Evolutionary conservation across 129 eudicot genomes (phyloP).

Genomic region (Sambucus nigra): DNA sequence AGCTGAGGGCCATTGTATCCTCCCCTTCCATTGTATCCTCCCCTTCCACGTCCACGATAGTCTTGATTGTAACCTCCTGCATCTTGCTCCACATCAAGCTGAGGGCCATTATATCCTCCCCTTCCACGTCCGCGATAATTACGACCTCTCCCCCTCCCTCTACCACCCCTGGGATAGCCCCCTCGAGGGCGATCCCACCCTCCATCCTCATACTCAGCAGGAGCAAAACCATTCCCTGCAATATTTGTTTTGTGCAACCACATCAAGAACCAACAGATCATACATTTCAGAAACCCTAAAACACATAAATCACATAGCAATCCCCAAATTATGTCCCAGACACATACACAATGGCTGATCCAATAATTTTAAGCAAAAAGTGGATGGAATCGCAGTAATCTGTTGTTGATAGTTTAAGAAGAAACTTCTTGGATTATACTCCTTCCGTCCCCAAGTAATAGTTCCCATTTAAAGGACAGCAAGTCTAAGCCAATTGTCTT

Average conservation of each 20-base stretch:
- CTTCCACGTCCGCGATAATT: slow-evolving; percentile 81
- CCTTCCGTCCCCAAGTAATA: no score
- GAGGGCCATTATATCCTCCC: slow-evolving; percentile 65
- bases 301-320: background rate
- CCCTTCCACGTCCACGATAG: slow-evolving; percentile 60
- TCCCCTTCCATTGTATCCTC: slow-evolving; percentile 80
- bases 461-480: no score
- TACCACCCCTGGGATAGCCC: slow-evolving; percentile 76
- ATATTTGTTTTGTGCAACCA: background rate
- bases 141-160: slow-evolving; percentile 88
- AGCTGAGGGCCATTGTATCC: slow-evolving; percentile 52
- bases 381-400: background rate
- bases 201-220: slow-evolving; percentile 75
- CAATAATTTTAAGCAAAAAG: background rate
- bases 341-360: background rate
- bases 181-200: slow-evolving; percentile 71
- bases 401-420: background rate
- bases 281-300: no score
- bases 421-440: no score
- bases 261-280: background rate
- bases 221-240: slow-evolving; percentile 53
- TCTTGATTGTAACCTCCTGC: no score
- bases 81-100: slow-evolving; percentile 40
- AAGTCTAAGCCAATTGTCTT: no score
- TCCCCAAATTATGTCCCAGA: background rate